Base-by-base conservation (phyloP, 306 rosid species). In the Carpinus fangiana region DNA sequence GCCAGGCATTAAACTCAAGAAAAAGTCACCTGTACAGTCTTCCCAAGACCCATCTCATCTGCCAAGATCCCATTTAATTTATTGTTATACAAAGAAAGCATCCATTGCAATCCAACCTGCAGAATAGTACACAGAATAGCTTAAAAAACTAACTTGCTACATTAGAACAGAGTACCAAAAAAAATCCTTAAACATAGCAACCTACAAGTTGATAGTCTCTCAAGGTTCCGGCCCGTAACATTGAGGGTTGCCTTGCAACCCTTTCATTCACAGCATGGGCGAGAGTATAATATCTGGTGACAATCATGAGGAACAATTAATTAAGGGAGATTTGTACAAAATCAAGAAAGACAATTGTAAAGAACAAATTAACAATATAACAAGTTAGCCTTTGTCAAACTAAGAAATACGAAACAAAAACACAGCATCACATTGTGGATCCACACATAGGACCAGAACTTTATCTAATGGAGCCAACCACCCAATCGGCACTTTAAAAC, bases 1-100 rank as follows among this genome's bases (percentile, higher is more conserved):
- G 38, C 16, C 73, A 68, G 65, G 46, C 38, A 16, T 16, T 50
- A 53, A 74, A 80, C 18, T 31, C 26, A 77, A 74, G 61, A 78
- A 68, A 80, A 64, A 73, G 84, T 78, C 70, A 94, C 98, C 98
- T 94, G 98, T 48, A 94, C 98, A 13, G 98, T 94, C 87, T 94
- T 94, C 46, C 98, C 98, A 85, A 94, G 97, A 84, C 98, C 98
- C 98, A 94, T 94, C 92, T 94, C 98, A 87, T 94, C 98, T 31
- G 98, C 98, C 78, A 94, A 87, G 68, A 94, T 94, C 80, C 98
- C 98, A 88, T 94, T 94, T 84, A 94, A 85, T 76, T 94, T 94
- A 91, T 94, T 94, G 93, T 94, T 94, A 81, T 94, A 94, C 86
- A 94, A 83, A 50, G 98, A 94, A 82, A 94, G 97, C 98, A 94